phyloP scores from a whole-genome alignment of 2,329 filamentous ascomycete genomes.

The Botrytis pseudocinerea region DNA sequence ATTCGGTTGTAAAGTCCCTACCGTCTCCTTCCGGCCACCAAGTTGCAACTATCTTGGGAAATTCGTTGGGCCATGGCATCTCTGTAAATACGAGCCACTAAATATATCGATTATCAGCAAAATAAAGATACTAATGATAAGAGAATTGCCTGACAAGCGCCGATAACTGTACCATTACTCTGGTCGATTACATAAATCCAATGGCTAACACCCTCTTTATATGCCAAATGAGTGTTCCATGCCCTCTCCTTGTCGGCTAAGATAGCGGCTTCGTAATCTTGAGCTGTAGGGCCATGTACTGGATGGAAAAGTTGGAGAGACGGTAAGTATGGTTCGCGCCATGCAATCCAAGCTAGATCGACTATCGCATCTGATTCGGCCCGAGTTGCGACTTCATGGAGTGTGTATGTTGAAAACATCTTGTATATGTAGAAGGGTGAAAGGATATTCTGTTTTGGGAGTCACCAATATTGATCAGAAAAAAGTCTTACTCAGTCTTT shows the following conservation, averaged over 20 bases:
- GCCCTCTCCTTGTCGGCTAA: constrained; percentile 17
- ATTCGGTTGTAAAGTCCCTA: constrained; percentile 15
- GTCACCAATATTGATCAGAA: not conserved
- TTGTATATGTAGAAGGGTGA: no score
- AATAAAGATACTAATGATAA: not conserved
- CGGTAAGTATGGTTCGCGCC: not conserved
- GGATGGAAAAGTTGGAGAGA: constrained; percentile 7
- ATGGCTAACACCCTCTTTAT: constrained; percentile 8
- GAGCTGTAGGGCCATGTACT: not conserved
- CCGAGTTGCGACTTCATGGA: not conserved
- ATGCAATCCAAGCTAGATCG: not conserved
- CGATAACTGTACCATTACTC: not conserved
- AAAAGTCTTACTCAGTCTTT: not conserved
- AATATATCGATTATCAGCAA: not conserved
- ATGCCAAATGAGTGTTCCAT: constrained; percentile 4
- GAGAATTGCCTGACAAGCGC: not conserved
- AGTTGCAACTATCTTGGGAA: constrained; percentile 7
- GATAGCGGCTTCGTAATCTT: not conserved
- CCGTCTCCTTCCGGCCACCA: constrained; percentile 23
- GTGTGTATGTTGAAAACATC: not conserved
- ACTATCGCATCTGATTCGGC: constrained; percentile 1
- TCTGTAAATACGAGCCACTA: constrained; percentile 5
- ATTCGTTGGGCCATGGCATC: constrained; percentile 15
- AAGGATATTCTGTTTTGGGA: not conserved
- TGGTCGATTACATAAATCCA: constrained; percentile 18